Base-by-base conservation (phyloP, 1,139 yeast genomes). In the Meyerozyma smithsonii region DNA sequence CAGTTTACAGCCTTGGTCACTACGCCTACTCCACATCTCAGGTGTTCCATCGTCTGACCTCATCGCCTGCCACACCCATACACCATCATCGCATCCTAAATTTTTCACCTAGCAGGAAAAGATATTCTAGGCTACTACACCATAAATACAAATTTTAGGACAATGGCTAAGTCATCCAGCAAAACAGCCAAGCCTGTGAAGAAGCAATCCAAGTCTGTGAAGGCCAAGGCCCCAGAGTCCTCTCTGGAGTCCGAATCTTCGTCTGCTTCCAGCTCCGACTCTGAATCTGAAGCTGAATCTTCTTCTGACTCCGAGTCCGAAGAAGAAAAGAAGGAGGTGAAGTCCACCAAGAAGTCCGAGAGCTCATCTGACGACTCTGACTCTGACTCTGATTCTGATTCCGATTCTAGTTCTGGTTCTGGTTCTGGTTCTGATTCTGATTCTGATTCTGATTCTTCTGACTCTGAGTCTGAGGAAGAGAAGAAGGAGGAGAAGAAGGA, bases 101-200 rank as follows among this genome's bases (percentile, higher is more conserved):
- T 37, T 37, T 32, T 32, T 37, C 36, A 19, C 32, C 10, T 24
- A 36, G 33, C 25, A 37, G 14, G 32, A 37, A 33, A 32, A 23
- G n/a, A 39, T 42, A 40, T 40, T 42, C 39, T 39, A 28, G 15
- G 32, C 36, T 39, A 37, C 37, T 25, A 32, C 32, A 23, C 15
- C 36, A 15, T 8, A 20, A 30, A 36, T 14, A 23, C 33, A 30
- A 33, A 34, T 38, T 34, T 38, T 26, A 37, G 35, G 38, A 47
- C 40, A 47, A 62, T 62, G 67, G 67, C 66, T 50, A 61, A 60
- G 49, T 45, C 64, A 48, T 50, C 55, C 32, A 51, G 32, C 24
- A 64, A 61, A 51, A 55, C 56, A 35, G 53, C 60, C 46, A 62
- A 66, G 54, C 61, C 52, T 39, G 55, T 60, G 47, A 56, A 55